These are phyloP conservation scores for Rhynchospora breviuscula DNA, from an alignment of 176 grass and related monocot genomes.

Conservation along the genomic window DNA sequence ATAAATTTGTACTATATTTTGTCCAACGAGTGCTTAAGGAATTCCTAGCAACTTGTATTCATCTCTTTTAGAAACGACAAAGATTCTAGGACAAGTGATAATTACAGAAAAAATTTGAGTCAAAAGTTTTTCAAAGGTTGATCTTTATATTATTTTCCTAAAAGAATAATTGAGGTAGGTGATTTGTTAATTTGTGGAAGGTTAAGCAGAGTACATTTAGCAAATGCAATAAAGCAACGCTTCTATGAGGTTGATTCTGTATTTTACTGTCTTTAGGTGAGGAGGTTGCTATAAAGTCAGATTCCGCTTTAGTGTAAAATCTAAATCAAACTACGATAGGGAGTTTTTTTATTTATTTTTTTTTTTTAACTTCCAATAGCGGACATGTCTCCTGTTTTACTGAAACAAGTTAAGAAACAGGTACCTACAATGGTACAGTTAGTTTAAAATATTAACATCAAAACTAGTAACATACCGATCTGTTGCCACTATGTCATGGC, in stretches of 20 bases:
- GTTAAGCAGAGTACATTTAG: neutral
- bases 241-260: neutral
- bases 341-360: no score
- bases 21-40: neutral
- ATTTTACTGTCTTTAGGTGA: neutral
- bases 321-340: neutral
- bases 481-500: neutral
- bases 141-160: neutral
- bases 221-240: neutral
- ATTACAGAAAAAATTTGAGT: neutral
- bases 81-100: neutral
- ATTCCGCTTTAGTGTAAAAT: neutral
- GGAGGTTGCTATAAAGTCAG: neutral
- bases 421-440: no score
- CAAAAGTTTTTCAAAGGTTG: neutral
- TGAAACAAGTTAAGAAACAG: no score
- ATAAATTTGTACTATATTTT: neutral
- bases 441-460: no score
- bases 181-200: neutral
- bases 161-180: slow-evolving; percentile 1
- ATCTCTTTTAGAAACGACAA: neutral
- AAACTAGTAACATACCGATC: no score
- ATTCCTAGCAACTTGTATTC: neutral
- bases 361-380: no score
- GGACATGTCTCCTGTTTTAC: no score